phyloP scores from a whole-genome alignment of 164 flowering plant genomes.

The Chimonanthus salicifolius region DNA sequence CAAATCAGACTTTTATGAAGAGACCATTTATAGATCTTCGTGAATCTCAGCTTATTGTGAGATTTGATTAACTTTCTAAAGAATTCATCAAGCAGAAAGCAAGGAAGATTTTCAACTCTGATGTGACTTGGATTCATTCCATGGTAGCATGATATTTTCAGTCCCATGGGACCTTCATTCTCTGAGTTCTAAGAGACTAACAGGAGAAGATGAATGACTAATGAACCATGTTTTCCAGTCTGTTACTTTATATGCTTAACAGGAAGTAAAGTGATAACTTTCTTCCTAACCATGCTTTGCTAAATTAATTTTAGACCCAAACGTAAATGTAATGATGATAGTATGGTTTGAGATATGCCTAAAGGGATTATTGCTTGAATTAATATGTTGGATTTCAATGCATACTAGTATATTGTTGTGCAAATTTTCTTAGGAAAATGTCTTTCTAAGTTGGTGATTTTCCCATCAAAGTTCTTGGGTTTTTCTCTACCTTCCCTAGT shows the following conservation, averaged over 20 bases:
- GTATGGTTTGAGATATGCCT: too few relatives aligned
- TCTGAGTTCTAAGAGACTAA: neutral
- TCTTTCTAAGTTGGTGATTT: too few relatives aligned
- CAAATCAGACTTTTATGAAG: neutral
- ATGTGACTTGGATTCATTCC: neutral
- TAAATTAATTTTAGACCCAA: neutral
- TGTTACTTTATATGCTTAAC: neutral
- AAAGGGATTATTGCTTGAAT: too few relatives aligned
- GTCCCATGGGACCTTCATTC: neutral
- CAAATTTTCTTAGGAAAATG: too few relatives aligned
- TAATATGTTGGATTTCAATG: too few relatives aligned
- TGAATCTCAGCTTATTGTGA: neutral
- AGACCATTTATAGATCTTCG: neutral
- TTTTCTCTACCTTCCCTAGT: too few relatives aligned
- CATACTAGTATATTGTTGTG: too few relatives aligned
- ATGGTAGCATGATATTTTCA: conserved; percentile 5
- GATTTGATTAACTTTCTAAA: neutral
- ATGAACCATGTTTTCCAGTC: too few relatives aligned
- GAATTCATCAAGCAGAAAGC: neutral
- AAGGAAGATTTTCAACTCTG: conserved; percentile 1
- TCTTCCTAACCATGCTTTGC: neutral
- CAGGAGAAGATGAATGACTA: neutral
- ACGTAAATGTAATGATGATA: too few relatives aligned
- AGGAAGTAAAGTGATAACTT: neutral
- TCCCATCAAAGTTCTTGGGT: too few relatives aligned